These are phyloP conservation scores for Syncephalastrum monosporum DNA, from an alignment of 371 early-diverging fungal species.

Conservation along the genomic window DNA sequence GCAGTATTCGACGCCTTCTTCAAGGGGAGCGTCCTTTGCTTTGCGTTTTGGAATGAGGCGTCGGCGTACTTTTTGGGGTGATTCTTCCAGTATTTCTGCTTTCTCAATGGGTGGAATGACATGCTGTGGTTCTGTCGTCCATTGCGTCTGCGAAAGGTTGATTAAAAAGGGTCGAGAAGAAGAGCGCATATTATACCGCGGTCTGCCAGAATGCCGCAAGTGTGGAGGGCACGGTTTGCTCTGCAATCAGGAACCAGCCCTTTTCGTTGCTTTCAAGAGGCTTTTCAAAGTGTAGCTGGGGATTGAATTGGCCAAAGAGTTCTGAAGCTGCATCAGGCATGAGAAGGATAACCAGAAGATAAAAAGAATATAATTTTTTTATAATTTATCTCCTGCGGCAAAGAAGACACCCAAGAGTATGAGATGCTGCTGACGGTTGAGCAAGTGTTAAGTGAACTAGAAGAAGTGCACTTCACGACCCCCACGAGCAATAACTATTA, in stretches of 20 bases:
- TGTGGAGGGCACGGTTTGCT: slow-evolving; percentile 31
- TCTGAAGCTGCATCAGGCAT: not conserved
- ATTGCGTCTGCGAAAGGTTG: slow-evolving; percentile 43
- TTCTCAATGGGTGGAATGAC: slow-evolving; percentile 71
- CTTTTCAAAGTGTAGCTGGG: slow-evolving; percentile 26
- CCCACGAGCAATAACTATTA: no score
- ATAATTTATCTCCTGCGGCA: no score
- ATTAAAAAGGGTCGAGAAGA: not conserved
- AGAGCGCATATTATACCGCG: slow-evolving; percentile 21
- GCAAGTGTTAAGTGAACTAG: no score
- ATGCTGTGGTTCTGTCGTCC: slow-evolving; percentile 66
- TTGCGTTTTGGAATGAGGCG: slow-evolving; percentile 55
- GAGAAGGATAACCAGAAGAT: no score
- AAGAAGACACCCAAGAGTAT: no score
- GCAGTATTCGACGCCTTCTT: slow-evolving; percentile 40
- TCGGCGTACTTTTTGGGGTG: not conserved
- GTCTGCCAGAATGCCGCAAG: slow-evolving; percentile 40
- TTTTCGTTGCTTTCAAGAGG: slow-evolving; percentile 9
- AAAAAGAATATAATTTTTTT: no score
- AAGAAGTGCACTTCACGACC: no score
- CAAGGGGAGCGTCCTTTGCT: slow-evolving; percentile 48
- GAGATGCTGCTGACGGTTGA: no score
- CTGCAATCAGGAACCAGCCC: slow-evolving; percentile 31
- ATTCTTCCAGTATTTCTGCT: slow-evolving; percentile 31
- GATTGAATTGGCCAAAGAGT: slow-evolving; percentile 36